Base-by-base conservation (phyloP, 345 rosid genomes). In the Microcos paniculata region DNA sequence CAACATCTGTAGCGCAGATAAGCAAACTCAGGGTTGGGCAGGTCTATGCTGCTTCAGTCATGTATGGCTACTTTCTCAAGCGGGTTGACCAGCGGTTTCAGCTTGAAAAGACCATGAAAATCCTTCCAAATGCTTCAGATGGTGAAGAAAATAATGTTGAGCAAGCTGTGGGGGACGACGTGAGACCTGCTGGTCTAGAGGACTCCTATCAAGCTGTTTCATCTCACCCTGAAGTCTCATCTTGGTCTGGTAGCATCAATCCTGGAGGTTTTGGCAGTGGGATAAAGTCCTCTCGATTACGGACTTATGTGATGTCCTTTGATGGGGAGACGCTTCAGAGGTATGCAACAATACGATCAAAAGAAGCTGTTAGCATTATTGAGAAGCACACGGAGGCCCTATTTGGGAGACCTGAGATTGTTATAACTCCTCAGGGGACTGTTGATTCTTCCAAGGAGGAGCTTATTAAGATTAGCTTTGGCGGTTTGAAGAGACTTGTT, bases 361-460 rank as follows among this genome's bases (percentile, higher is more conserved):
- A 90, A 81, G 99, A 96, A 82, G 95, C 97, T 33, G 92, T 96
- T 49, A 65, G 88, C 79, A 91, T 94, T 64, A 87, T 96, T 16
- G 97, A 96, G 89, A 96, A 94, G 92, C 99, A 96, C 78, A 94
- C 99, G 0, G 99, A 92, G 84, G 97, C 99, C 19, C 72, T 96
- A 77, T 93, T 93, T 79, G 99, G 99, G 45, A 86, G 92, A 84
- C 97, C 97, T 0, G 98, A 92, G 75, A 91, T 90, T 48, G 85
- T 84, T 3, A 84, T 94, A 30, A 85, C 97, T 4, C 90, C 97
- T 1, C 75, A 88, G 67, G 95, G 94, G 5, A 87, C 88, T 0
- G 85, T 90, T 12, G 97, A 94, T 87, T 80, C 97, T 77, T 90
- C 97, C 0, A 84, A 86, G 53, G 94, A 91, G 57, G 94, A 92